Percentiles rank a stretch among this genome's conserved stretches.
Evolutionary conservation across 208 protist genomes (phyloP).

Genomic region (Crithidia bombi): DNA sequence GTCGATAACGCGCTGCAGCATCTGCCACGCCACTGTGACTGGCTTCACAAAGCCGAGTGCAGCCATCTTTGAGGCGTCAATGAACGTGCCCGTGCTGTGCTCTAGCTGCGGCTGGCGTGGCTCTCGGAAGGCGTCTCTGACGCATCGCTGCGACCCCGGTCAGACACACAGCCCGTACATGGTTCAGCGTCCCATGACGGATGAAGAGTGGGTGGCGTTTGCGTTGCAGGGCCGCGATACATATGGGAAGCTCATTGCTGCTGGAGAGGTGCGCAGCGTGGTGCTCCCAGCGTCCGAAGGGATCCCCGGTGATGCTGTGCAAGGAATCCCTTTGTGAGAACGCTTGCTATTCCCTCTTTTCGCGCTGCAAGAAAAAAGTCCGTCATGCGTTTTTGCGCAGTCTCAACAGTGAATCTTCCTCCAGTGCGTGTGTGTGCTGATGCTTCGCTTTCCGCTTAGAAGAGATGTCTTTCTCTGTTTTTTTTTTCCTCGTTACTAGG

Average conservation of each 20-base stretch:
- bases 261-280: background rate
- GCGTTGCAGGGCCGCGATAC: conserved; percentile 24
- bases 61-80: conserved; percentile 37
- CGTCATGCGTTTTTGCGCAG: background rate
- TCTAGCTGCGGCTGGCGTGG: conserved; percentile 77
- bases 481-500: background rate
- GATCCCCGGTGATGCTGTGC: conserved; percentile 15
- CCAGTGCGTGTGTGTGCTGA: background rate
- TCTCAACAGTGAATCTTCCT: background rate
- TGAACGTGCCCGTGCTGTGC: conserved; percentile 65
- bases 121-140: conserved; percentile 46
- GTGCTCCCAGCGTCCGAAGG: conserved; percentile 11
- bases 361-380: background rate
- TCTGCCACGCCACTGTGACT: conserved; percentile 45
- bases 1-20: conserved; percentile 43
- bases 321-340: conserved; percentile 17
- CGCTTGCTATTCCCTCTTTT: conserved; percentile 5
- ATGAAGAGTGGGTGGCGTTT: conserved; percentile 54
- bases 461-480: background rate
- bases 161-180: conserved; percentile 58
- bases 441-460: background rate
- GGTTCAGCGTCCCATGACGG: conserved; percentile 46
- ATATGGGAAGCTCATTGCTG: background rate
- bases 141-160: conserved; percentile 56
- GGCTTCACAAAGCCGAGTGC: conserved; percentile 36